Conservation (phyloP, 805 yeast species). For the Metschnikowia gelsemii region DNA sequence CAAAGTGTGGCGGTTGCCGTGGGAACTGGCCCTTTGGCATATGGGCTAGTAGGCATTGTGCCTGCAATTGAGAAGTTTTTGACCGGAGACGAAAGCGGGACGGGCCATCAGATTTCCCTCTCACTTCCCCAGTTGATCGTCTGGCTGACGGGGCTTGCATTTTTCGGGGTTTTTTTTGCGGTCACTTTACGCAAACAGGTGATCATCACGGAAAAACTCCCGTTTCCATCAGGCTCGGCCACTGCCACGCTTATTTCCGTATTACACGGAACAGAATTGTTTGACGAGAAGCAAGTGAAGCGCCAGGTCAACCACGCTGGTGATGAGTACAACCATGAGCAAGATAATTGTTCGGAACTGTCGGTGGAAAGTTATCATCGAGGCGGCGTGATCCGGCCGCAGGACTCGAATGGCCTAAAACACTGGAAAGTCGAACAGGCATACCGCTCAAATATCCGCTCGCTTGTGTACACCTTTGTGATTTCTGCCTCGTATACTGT, state of each 20-base stretch:
- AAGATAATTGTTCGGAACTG: too few relatives aligned
- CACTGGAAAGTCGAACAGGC: conserved; percentile 13
- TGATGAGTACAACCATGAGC: too few relatives aligned
- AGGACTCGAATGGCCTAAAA: conserved; percentile 16
- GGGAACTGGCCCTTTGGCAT: conserved; percentile 96
- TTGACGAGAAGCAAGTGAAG: conserved; percentile 29
- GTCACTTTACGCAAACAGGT: conserved; percentile 85
- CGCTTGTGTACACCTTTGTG: conserved; percentile 58
- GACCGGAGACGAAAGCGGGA: conserved; percentile 74
- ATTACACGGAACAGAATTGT: conserved; percentile 66
- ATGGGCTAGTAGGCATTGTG: conserved; percentile 90
- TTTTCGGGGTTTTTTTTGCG: conserved; percentile 95
- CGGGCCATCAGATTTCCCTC: conserved; percentile 37
- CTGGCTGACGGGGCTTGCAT: conserved; percentile 87
- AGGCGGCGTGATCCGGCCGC: conserved; percentile 22
- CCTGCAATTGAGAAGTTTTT: conserved; percentile 94
- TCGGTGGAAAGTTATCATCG: conserved; percentile 8
- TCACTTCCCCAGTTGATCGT: conserved; percentile 55
- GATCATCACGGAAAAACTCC: conserved; percentile 79
- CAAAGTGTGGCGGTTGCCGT: conserved; percentile 95
- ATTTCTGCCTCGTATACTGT: conserved; percentile 74
- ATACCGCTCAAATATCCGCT: conserved; percentile 58
- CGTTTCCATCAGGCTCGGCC: conserved; percentile 94
- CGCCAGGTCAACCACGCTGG: too few relatives aligned
- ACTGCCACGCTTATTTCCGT: conserved; percentile 92